Evolutionary conservation across 768 basidiomycete genomes (phyloP).

Genomic region (Lactarius deliciosus): DNA sequence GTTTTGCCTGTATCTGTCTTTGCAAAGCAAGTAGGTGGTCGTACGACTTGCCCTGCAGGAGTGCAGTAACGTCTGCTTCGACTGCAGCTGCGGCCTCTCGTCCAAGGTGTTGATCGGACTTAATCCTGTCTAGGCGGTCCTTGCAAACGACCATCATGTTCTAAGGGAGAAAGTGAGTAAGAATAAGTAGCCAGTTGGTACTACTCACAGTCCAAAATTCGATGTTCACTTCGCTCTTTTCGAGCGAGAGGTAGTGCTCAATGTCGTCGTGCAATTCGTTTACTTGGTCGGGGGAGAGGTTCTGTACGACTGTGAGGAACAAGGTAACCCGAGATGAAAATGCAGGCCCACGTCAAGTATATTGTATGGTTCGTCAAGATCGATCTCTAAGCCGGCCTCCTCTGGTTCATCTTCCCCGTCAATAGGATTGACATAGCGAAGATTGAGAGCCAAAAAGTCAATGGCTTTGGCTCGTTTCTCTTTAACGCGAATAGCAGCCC

Average conservation of each 20-base stretch:
- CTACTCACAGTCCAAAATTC: slow-evolving; percentile 93
- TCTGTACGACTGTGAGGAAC: slow-evolving; percentile 46
- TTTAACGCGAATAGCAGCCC: slow-evolving; percentile 91
- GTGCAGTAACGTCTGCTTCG: slow-evolving; percentile 76
- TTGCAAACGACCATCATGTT: slow-evolving; percentile 98
- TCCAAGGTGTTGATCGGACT: slow-evolving; percentile 58
- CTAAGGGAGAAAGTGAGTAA: slow-evolving; percentile 40
- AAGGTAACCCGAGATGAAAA: neutral
- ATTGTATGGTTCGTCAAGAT: slow-evolving; percentile 97
- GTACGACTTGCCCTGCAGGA: slow-evolving; percentile 84
- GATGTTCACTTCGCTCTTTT: slow-evolving; percentile 79
- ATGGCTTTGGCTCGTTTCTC: slow-evolving; percentile 99
- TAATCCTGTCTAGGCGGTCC: slow-evolving; percentile 79
- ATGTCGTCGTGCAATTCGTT: slow-evolving; percentile 95
- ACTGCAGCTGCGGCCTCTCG: slow-evolving; percentile 75
- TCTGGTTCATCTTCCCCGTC: slow-evolving; percentile 69
- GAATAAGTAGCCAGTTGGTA: slow-evolving; percentile 10
- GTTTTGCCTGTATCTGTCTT: slow-evolving; percentile 81
- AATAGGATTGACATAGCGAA: slow-evolving; percentile 83
- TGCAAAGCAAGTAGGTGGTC: slow-evolving; percentile 83
- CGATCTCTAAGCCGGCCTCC: slow-evolving; percentile 91
- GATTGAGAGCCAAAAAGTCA: slow-evolving; percentile 93
- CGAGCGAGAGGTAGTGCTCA: slow-evolving; percentile 84
- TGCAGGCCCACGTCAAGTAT: slow-evolving; percentile 82
- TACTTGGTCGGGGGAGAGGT: slow-evolving; percentile 81